Conservation (phyloP, 202 grass and related monocot genomes). For the Bolboschoenoplectus hybrid region DNA sequence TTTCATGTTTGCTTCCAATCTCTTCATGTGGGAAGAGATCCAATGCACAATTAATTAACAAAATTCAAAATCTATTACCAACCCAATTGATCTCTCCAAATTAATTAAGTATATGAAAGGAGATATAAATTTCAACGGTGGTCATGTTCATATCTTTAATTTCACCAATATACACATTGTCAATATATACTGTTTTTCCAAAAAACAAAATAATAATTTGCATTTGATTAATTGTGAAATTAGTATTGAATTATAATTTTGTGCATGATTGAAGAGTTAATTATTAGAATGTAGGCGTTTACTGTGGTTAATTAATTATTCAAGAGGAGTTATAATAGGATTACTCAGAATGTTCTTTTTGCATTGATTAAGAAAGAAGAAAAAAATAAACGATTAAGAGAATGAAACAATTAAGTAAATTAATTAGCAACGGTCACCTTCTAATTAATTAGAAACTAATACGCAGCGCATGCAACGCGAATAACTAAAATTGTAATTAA, state of each 20-base stretch:
- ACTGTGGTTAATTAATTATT: background rate
- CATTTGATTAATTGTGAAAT: too few relatives aligned
- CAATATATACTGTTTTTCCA: background rate
- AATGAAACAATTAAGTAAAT: background rate
- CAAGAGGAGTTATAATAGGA: background rate
- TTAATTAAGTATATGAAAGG: background rate
- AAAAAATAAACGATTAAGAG: too few relatives aligned
- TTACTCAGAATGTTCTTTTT: background rate
- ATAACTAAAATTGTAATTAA: slow-evolving; percentile 1
- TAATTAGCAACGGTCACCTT: slow-evolving; percentile 20
- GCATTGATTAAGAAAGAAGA: background rate
- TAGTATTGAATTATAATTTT: too few relatives aligned
- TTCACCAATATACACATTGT: background rate
- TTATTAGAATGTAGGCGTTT: background rate
- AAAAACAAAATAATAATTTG: too few relatives aligned
- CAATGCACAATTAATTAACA: slow-evolving; percentile 18
- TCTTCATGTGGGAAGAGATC: slow-evolving; percentile 28
- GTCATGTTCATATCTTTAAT: background rate
- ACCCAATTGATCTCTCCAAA: background rate
- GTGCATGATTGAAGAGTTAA: background rate
- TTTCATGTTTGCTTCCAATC: slow-evolving; percentile 5
- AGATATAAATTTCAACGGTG: background rate
- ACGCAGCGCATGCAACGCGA: background rate
- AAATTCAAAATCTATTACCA: background rate
- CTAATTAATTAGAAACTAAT: background rate